Evolutionary conservation across 2,329 filamentous ascomycete genomes (phyloP), one percentile per base, ranked within the genome.

Genomic region (Ilyonectria destructans): DNA sequence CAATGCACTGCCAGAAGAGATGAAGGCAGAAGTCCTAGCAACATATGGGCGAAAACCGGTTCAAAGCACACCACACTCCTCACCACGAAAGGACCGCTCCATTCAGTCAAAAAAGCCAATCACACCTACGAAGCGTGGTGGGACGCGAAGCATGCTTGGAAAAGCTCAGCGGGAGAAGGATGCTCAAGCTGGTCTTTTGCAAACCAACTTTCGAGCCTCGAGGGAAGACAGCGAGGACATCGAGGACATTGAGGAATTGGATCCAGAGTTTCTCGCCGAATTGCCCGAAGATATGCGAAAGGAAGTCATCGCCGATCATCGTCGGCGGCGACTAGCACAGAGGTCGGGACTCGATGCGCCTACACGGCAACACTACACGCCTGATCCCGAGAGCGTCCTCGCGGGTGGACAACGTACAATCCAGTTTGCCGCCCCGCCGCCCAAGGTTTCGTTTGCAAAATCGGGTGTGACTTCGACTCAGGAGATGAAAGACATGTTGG

Each of bases 21-120:
- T 99, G 78, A 93, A 95, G 69, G 89, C 91, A 2, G 96, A 98
- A 80, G 85, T 98, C 1, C 81, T 98, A 9, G 91, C 89, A 3
- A 90, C 92, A 37, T 97, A 97, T 77, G 80, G 83, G 59, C 79
- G 79, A 58, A 75, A 75, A 23, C 75, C 72, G 8, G 75, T 79
- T 6, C 83, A 83, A 67, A 76, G 78, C 6, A 69, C 79, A 3
- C 81, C 82, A 13, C 82, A 80, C 2, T 85, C 87, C 66, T 90
- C 88, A 1, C 89, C 89, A 8, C 85, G 86, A 43, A 91, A 90
- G 74, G 85, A 86, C 65, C 83, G 87, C 19, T 75, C 85, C 45
- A 81, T 88, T 46, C 83, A 87, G 31, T 77, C 82, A 8, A 86
- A 86, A 74, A 89, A 88, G 62, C 82, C 85, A 48, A 82, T 84